Base-by-base conservation (phyloP, 257 asterid genomes). In the Capsicum pubescens region DNA sequence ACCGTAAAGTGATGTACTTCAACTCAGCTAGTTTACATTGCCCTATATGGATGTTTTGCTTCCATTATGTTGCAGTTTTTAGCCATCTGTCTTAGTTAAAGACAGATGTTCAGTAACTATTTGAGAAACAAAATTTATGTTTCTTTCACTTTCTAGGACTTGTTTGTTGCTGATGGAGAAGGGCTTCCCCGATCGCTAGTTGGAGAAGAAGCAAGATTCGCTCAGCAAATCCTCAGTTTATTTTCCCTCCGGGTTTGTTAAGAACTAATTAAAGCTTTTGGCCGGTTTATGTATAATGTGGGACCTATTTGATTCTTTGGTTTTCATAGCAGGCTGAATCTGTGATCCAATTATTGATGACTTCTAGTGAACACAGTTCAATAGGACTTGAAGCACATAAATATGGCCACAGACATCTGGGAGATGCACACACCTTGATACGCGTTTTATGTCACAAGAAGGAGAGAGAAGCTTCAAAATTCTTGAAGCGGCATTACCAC, bases 151-250 rank as follows among this genome's bases (percentile, higher is more conserved):
- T 87, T 85, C 71, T 84, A 96, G 99, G 98, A 96, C 84, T 87
- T 96, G 87, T 94, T 96, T 89, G 93, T 96, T 83, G 99, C 99
- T 87, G 98, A 96, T 35, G 98, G 99, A 70, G 98, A 96, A 88
- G 99, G 99, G 68, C 98, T 94, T 82, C 99, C 98, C 74, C 99
- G 97, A 83, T 92, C 97, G 44, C 60, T 92, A 85, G 97, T 96
- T 64, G 95, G 90, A 86, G 92, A 91, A 86, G 97, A 96, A 88
- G 92, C 98, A 85, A 96, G 92, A 87, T 86, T 86, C 87, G 92
- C 93, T 83, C 93, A 90, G 87, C 94, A 93, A 86, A 86, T 96
- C 82, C 89, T 96, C 70, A 87, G 88, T 83, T 87, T 96, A 74
- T 96, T 92, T 87, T 91, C 97, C 84, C 95, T 91, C 80, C 91